Evolutionary conservation across 208 protist species (phyloP).

Genomic region (Leishmania tarentolae): DNA sequence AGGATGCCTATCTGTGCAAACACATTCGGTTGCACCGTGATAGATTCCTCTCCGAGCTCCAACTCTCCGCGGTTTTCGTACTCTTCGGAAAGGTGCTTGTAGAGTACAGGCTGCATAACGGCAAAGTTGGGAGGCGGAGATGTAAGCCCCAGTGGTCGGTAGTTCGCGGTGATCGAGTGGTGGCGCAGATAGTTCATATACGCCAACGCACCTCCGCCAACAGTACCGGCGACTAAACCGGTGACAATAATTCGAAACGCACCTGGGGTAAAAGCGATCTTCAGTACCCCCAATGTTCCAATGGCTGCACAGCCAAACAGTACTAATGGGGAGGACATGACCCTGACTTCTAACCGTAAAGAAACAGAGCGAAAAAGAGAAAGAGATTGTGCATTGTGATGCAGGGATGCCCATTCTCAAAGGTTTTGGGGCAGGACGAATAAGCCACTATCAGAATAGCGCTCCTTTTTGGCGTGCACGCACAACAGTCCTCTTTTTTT

Average conservation of each 20-base stretch:
- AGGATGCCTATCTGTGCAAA: slow-evolving; percentile 82
- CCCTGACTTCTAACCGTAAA: background rate
- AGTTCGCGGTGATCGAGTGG: slow-evolving; percentile 59
- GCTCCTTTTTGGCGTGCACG: background rate
- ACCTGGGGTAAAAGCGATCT: slow-evolving; percentile 39
- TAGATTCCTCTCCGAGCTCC: slow-evolving; percentile 61
- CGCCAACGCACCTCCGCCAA: slow-evolving; percentile 40
- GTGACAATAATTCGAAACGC: slow-evolving; percentile 46
- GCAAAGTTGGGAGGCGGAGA: slow-evolving; percentile 50
- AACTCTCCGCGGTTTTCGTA: slow-evolving; percentile 70
- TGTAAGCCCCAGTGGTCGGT: slow-evolving; percentile 35
- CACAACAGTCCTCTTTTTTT: background rate
- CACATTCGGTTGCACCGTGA: slow-evolving; percentile 76
- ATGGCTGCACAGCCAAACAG: slow-evolving; percentile 41
- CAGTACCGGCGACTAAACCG: slow-evolving; percentile 32
- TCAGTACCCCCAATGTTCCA: slow-evolving; percentile 38
- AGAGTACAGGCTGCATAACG: slow-evolving; percentile 51
- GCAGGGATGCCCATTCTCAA: background rate
- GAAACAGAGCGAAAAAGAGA: slow-evolving; percentile 5
- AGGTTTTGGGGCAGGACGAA: background rate
- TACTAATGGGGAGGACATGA: slow-evolving; percentile 35
- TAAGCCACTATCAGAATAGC: background rate
- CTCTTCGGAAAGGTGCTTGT: slow-evolving; percentile 49
- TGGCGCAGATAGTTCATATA: slow-evolving; percentile 55
- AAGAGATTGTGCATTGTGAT: background rate